A percentile compares a stretch with the other conserved stretches of the same genome.
Conservation (phyloP, 306 rosid species). For the Citrullus mucosospermus region DNA sequence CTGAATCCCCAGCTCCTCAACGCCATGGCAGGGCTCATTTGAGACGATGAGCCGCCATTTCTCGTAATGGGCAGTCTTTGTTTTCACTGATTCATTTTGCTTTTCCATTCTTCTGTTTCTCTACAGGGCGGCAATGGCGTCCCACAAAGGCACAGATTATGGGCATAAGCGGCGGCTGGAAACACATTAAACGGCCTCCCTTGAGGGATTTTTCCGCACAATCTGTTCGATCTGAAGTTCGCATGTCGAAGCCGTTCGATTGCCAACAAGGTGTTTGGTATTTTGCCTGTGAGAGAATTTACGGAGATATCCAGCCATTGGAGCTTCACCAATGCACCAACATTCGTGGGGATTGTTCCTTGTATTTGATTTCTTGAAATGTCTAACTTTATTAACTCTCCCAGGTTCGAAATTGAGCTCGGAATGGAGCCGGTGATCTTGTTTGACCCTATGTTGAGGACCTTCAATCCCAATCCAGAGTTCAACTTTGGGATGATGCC, state of each 20-base stretch:
- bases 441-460: slow-evolving; percentile 56
- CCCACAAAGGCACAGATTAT: slow-evolving; percentile 83
- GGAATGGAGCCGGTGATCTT: slow-evolving; percentile 62
- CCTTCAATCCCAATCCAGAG: slow-evolving; percentile 50
- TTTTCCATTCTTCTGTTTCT: neutral
- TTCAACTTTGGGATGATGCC: slow-evolving; percentile 53
- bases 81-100: neutral
- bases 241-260: slow-evolving; percentile 52
- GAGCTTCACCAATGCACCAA: slow-evolving; percentile 50
- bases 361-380: slow-evolving; percentile 70
- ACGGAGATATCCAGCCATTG: slow-evolving; percentile 87
- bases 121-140: slow-evolving; percentile 79
- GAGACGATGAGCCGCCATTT: neutral
- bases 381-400: slow-evolving; percentile 47
- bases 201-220: slow-evolving; percentile 94
- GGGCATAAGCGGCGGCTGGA: slow-evolving; percentile 71
- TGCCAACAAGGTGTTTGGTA: slow-evolving; percentile 68
- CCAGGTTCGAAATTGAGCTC: slow-evolving; percentile 49
- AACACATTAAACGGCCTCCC: slow-evolving; percentile 69
- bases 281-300: slow-evolving; percentile 57
- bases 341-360: slow-evolving; percentile 53
- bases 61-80: neutral
- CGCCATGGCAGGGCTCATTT: slow-evolving; percentile 1
- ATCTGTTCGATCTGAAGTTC: slow-evolving; percentile 74
- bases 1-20: neutral